Evolutionary conservation across 306 rosid species (phyloP), one percentile per base, ranked within the genome.

Genomic region (Hippophae gyantsensis): DNA sequence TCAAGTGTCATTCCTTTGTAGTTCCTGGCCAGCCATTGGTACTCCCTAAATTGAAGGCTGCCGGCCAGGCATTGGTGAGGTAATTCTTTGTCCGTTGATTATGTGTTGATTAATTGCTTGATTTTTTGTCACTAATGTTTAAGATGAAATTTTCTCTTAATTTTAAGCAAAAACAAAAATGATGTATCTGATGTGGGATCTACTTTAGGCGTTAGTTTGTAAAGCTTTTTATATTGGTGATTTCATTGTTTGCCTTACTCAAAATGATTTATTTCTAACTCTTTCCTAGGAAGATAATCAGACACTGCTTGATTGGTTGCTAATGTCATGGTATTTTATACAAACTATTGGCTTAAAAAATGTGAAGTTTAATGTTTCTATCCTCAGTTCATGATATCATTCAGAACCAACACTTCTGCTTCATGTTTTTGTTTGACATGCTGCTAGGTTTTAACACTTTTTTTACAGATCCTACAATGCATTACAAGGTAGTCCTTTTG

Each of bases 1-100:
- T 87, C 64, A 83, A 78, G 74, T 87, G 96, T 62, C 83, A 72
- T 65, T 87, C 88, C 62, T 75, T 70, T 72, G 56, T 75, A 51
- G 65, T 69, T 52, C 61, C 93, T 12, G 64, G 82, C 62, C 77
- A 57, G 69, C 75, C 73, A 32, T 64, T 72, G 73, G 72, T 63
- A 51, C 69, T 79, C 11, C 76, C 84, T 49, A 52, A 66, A 52
- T 53, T 75, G 49, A 80, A 83, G 77, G 71, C 72, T 61, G 88
- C 76, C 65, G 62, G 78, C 14, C 63, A 67, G 47, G 80, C 79
- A 26, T 52, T 87, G 76, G 67, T 78, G 48, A 83, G 95, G 98
- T 90, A 69, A 64, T 41, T 52, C 64, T 68, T 18, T 57, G 43
- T 52, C 18, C 53, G 8, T 56, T 48, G 8, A 8, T 42, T 23